Evolutionary conservation across 345 rosid genomes (phyloP), one percentile per base, ranked within the genome.

Genomic region (Linum tenue): DNA sequence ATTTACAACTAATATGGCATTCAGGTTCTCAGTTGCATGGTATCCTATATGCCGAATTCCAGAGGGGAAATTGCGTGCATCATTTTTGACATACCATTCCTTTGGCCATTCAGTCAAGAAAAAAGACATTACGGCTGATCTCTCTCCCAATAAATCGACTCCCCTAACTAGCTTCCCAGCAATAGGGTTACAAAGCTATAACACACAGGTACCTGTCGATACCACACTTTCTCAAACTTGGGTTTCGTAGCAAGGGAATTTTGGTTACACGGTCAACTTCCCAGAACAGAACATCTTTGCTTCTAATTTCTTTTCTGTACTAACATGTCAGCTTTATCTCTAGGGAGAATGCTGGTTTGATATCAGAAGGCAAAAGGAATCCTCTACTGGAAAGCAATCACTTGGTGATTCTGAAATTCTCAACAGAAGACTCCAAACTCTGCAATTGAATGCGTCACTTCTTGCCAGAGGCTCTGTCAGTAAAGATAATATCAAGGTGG

Each of bases 1-100:
- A 22, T 37, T 9, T 48, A 22, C 12, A 48, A 48, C 53, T 48
- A 48, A 48, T 48, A 15, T 63, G 55, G 43, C 39, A 57, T 63
- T 40, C 64, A 76, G 80, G 74, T 76, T 69, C 67, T 66, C 76
- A 39, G 80, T 76, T 31, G 80, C 76, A 5, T 72, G 80, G 80
- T 69, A 76, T 70, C 76, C 80, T 12, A 64, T 72, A 55, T 72
- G 69, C 44, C 56, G 63, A 55, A 76, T 76, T 59, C 76, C 80
- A 3, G 67, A 39, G 14, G 72, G 74, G 11, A 72, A 64, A 7
- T 62, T 76, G 14, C 50, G 53, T 37, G 68, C 76, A 50, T 67
- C 79, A 7, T 76, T 71, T 71, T n/a, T 77, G 73, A 77, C 77
- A 37, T 77, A 63, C 63, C 76, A 72, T 63, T 72, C 69, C 3